Conservation (phyloP, 2,329 filamentous ascomycete species). For the Dactylellina leptospora region DNA sequence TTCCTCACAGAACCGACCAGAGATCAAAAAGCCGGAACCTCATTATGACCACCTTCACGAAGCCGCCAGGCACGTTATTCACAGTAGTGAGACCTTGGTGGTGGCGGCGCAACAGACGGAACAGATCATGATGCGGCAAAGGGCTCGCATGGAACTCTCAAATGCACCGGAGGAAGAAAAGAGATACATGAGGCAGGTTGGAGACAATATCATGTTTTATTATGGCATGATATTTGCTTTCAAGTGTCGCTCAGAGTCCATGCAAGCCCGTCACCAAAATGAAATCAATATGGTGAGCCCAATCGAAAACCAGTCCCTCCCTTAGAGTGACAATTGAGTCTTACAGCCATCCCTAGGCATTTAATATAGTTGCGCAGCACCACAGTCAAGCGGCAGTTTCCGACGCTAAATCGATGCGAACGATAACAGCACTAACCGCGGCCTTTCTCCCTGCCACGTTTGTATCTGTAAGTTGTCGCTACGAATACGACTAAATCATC, state of each 20-base stretch:
- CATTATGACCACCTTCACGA: slow-evolving; percentile 45
- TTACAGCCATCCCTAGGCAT: slow-evolving; percentile 12
- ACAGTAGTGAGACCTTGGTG: slow-evolving; percentile 40
- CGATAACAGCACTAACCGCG: slow-evolving; percentile 34
- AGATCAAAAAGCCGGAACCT: slow-evolving; percentile 5
- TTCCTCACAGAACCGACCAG: slow-evolving; percentile 27
- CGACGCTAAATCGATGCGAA: slow-evolving; percentile 33
- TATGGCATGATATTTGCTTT: slow-evolving; percentile 43
- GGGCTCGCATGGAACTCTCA: slow-evolving; percentile 4
- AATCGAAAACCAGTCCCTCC: too few relatives aligned
- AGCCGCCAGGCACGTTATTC: slow-evolving; percentile 40
- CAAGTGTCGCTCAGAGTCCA: slow-evolving; percentile 41
- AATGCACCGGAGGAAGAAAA: slow-evolving; percentile 31
- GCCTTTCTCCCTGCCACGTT: slow-evolving; percentile 45
- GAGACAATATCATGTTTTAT: slow-evolving; percentile 41
- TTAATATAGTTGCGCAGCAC: slow-evolving; percentile 45
- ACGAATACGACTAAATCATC: not conserved
- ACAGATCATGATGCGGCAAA: slow-evolving; percentile 26
- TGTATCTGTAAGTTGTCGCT: slow-evolving; percentile 33
- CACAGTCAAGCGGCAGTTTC: slow-evolving; percentile 28
- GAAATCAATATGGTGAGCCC: slow-evolving; percentile 38
- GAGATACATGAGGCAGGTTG: slow-evolving; percentile 35
- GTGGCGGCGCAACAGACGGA: slow-evolving; percentile 29
- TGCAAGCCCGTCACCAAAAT: slow-evolving; percentile 42
- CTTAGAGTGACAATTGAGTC: not conserved